These are phyloP conservation scores for Gaultheria prostrata DNA, from an alignment of 148 eudicot genomes.

Conservation along the genomic window DNA sequence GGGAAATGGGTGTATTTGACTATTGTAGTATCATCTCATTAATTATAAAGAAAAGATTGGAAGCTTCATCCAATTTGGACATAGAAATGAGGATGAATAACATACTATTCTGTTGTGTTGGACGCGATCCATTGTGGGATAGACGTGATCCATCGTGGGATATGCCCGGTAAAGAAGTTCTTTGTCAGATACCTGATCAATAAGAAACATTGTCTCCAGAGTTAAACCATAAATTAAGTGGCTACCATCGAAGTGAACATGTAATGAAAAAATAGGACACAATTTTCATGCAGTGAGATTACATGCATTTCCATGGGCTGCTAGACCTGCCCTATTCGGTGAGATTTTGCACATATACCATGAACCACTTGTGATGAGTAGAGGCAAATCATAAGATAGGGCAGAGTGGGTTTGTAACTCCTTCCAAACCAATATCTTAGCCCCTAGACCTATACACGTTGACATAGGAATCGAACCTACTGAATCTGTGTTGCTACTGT, in stretches of 20 bases:
- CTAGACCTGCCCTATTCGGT: too few relatives aligned
- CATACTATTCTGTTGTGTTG: slow-evolving; percentile 21
- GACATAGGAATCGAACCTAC: too few relatives aligned
- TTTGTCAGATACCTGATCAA: slow-evolving; percentile 48
- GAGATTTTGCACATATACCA: too few relatives aligned
- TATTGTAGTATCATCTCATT: not conserved
- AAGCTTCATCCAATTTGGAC: not conserved
- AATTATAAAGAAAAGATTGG: not conserved
- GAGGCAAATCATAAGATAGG: too few relatives aligned
- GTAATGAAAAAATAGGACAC: not conserved
- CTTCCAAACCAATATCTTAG: too few relatives aligned
- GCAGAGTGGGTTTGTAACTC: too few relatives aligned
- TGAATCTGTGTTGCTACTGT: too few relatives aligned
- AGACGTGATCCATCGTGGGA: slow-evolving; percentile 49
- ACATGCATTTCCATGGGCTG: too few relatives aligned
- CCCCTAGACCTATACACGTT: too few relatives aligned
- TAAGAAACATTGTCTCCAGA: not conserved
- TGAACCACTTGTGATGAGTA: too few relatives aligned
- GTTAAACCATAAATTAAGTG: not conserved
- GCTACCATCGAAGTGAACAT: not conserved
- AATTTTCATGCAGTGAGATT: too few relatives aligned
- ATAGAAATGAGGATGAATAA: slow-evolving; percentile 10
- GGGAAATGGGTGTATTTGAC: not conserved
- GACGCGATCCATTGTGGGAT: too few relatives aligned
- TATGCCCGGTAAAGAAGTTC: slow-evolving; percentile 47